These are phyloP conservation scores for Inga oerstediana DNA, from an alignment of 306 rosid species.

Conservation along the genomic window DNA sequence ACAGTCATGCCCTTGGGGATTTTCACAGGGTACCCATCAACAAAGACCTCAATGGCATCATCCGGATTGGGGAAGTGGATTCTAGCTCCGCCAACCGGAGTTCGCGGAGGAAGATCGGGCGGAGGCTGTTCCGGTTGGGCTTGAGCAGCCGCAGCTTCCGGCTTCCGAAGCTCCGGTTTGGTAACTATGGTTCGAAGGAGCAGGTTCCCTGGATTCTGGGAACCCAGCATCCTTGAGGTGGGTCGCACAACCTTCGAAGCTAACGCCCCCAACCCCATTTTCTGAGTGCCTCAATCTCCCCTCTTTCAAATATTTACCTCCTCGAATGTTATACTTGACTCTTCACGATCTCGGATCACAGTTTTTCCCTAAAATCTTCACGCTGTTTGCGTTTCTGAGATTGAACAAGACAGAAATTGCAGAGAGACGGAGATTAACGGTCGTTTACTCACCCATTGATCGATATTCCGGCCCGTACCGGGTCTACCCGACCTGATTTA, in stretches of 20 bases:
- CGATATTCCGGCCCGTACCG: not conserved
- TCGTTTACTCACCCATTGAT: not conserved
- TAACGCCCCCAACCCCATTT: slow-evolving; percentile 52
- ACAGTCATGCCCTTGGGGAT: slow-evolving; percentile 94
- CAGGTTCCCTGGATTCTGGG: slow-evolving; percentile 45
- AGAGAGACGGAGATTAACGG: not conserved
- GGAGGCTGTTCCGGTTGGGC: slow-evolving; percentile 55
- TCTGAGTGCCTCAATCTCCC: not conserved
- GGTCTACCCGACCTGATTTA: not conserved
- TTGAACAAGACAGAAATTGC: not conserved
- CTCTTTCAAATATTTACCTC: not conserved
- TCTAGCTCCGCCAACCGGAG: slow-evolving; percentile 78
- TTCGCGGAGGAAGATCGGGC: slow-evolving; percentile 51
- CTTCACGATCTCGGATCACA: not conserved
- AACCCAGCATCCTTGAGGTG: slow-evolving; percentile 60
- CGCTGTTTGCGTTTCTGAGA: no score
- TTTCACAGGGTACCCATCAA: slow-evolving; percentile 90
- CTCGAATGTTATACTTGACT: not conserved
- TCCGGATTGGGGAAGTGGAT: slow-evolving; percentile 78
- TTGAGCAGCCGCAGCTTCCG: slow-evolving; percentile 68
- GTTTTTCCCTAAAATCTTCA: not conserved
- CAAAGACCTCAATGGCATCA: slow-evolving; percentile 93
- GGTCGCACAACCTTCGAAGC: slow-evolving; percentile 75
- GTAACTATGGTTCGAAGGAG: slow-evolving; percentile 68
- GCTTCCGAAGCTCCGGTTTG: slow-evolving; percentile 72